Base-by-base conservation (phyloP, 1,284 basidiomycete genomes). In the Veloboletus limbatus region DNA sequence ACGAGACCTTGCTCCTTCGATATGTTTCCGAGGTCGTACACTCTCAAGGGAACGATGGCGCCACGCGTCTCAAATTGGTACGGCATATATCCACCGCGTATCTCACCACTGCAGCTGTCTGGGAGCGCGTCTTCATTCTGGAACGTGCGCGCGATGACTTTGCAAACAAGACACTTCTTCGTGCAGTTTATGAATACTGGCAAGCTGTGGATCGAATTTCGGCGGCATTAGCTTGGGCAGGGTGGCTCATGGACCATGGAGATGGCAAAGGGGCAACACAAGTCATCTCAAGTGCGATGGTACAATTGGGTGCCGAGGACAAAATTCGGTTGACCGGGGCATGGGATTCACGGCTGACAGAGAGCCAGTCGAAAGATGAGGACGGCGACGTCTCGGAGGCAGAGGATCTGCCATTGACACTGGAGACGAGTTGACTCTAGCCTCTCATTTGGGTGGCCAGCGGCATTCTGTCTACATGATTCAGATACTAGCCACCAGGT, bases 1-100 rank as follows among this genome's bases (percentile, higher is more conserved):
- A 81, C 53, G 75, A 77, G 64, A 61, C 54, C 44, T 61, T 79
- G 43, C 67, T 81, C 53, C 59, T 75, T 57, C 67, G 69, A 48
- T 77, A 76, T 60, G 68, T 71, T 18, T 54, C 62, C 43, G 60
- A 65, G 25, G 58, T 61, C 47, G 52, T 71, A 47, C 56, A 65
- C 54, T 53, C 56, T 48, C 47, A 51, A 48, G 43, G 22, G 22
- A 46, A 36, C 30, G 55, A 59, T 42, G 43, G 46, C 4, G 20
- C 39, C 17, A 44, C 39, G 54, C 66, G 73, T 52, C 54, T 67
- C 35, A 60, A 63, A 45, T 54, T 60, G 44, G 60, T 79, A 53
- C 72, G 69, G 37, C 71, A 66, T 45, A 65, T 81, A 52, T 68
- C 64, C 34, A 60, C 55, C 32, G 57, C 60, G 43, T 77, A 70